A percentile compares a stretch with the other conserved stretches of the same genome.
phyloP scores from a whole-genome alignment of 2,329 filamentous ascomycete species.

The Xylaria arbuscula region DNA sequence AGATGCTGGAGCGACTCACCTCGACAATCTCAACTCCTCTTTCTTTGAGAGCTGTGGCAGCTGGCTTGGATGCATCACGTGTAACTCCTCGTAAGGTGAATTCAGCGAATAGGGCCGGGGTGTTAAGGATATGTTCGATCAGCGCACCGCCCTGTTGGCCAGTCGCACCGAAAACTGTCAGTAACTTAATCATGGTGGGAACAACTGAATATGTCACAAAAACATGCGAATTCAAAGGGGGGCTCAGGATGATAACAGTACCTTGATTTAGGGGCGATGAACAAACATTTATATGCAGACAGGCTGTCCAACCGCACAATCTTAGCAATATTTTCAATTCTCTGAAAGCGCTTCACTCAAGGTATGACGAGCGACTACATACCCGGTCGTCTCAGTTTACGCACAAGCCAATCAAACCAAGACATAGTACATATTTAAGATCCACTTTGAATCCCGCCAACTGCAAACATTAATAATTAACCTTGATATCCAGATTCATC shows the following conservation, averaged over 20 bases:
- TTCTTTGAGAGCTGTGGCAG: not conserved
- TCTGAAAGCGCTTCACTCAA: not conserved
- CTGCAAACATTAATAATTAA: constrained; percentile 1
- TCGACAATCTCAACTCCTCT: not conserved
- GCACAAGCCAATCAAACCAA: not conserved
- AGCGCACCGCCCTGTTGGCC: not conserved
- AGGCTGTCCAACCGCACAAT: not conserved
- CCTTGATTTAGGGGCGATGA: not conserved
- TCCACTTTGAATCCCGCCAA: not conserved
- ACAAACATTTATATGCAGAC: not conserved
- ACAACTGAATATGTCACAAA: not conserved
- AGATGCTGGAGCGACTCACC: not conserved
- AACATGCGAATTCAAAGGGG: not conserved
- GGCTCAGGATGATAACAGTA: not conserved
- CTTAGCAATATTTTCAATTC: not conserved
- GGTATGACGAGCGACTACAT: not conserved
- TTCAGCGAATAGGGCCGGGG: not conserved
- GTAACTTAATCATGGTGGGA: not conserved
- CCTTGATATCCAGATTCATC: not conserved
- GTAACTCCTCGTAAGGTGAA: not conserved
- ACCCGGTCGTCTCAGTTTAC: constrained; percentile 1
- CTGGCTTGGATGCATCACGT: not conserved
- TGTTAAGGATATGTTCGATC: not conserved
- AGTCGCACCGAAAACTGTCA: not conserved
- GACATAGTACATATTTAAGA: not conserved